phyloP scores from a whole-genome alignment of 2,329 filamentous ascomycete species.

The Sclerotinia minor region DNA sequence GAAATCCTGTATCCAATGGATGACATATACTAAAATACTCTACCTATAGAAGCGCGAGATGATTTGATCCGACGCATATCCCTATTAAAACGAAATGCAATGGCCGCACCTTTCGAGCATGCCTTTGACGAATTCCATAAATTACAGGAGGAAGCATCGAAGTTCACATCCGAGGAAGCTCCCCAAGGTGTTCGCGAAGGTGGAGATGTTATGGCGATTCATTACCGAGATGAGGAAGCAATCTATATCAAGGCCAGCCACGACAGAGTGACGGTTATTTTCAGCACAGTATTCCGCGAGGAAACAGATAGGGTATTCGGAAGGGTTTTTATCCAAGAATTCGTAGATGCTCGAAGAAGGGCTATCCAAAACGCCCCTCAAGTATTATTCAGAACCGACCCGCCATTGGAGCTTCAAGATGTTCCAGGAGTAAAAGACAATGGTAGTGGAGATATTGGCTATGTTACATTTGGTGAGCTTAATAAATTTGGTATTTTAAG shows the following conservation, averaged over 20 bases:
- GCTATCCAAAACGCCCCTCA: constrained; percentile 98
- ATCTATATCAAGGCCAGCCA: constrained; percentile 98
- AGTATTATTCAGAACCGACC: constrained; percentile 92
- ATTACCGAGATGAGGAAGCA: constrained; percentile 97
- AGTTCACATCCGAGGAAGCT: constrained; percentile 90
- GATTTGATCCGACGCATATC: constrained; percentile 85
- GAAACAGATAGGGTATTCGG: constrained; percentile 97
- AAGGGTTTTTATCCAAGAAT: constrained; percentile 98
- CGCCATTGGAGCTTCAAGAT: constrained; percentile 85
- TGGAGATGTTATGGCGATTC: constrained; percentile 90
- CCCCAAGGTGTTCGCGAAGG: constrained; percentile 88
- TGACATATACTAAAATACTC: constrained; percentile 23
- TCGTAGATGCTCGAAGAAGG: constrained; percentile 91
- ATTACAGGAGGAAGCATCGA: constrained; percentile 82
- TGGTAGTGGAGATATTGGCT: constrained; percentile 84
- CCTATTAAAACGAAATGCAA: constrained; percentile 93
- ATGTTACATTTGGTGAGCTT: constrained; percentile 89
- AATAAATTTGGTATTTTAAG: constrained; percentile 28
- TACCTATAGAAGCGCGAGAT: constrained; percentile 67
- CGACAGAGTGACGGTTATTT: constrained; percentile 97
- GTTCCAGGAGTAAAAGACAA: constrained; percentile 78
- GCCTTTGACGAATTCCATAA: constrained; percentile 91
- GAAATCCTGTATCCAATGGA: constrained; percentile 3
- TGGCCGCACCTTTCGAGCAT: constrained; percentile 97
- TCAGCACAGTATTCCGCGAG: constrained; percentile 96